phyloP scores from a whole-genome alignment of 192 early-diverging fungal genomes.

The Backusella circina region DNA sequence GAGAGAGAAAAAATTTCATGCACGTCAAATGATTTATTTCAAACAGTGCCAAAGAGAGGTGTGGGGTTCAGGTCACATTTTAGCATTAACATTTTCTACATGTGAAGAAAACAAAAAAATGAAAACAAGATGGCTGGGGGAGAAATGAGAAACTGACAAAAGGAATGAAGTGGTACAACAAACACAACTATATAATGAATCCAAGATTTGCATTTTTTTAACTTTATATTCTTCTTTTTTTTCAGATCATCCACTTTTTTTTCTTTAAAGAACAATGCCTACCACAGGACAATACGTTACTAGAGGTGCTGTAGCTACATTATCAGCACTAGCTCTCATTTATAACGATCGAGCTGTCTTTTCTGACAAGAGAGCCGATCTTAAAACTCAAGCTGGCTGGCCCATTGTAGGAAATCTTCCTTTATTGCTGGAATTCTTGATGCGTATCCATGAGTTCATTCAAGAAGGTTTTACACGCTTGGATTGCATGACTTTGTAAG shows the following conservation, averaged over 20 bases:
- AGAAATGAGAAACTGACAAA: background rate
- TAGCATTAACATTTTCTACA: background rate
- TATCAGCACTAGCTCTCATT: background rate
- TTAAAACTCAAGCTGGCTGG: background rate
- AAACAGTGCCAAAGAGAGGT: background rate
- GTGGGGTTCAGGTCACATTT: slow-evolving; percentile 1
- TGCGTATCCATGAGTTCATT: background rate
- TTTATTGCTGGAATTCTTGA: background rate
- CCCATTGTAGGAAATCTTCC: slow-evolving; percentile 10
- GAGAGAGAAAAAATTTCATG: background rate
- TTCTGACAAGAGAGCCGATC: slow-evolving; percentile 6
- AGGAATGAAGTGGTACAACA: background rate
- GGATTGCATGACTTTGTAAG: background rate
- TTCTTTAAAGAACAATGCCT: background rate
- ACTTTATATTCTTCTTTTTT: background rate
- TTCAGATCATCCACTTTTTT: background rate
- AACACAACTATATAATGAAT: background rate
- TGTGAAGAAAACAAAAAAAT: background rate
- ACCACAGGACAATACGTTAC: background rate
- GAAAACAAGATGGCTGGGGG: background rate
- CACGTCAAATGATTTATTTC: background rate
- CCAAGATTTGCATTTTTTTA: background rate
- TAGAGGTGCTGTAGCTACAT: background rate
- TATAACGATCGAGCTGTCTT: slow-evolving; percentile 18
- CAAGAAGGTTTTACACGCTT: background rate